A percentile compares a stretch with the other conserved stretches of the same genome.
Conservation (phyloP, 2,329 filamentous ascomycete genomes). For the Claviceps arundinis region DNA sequence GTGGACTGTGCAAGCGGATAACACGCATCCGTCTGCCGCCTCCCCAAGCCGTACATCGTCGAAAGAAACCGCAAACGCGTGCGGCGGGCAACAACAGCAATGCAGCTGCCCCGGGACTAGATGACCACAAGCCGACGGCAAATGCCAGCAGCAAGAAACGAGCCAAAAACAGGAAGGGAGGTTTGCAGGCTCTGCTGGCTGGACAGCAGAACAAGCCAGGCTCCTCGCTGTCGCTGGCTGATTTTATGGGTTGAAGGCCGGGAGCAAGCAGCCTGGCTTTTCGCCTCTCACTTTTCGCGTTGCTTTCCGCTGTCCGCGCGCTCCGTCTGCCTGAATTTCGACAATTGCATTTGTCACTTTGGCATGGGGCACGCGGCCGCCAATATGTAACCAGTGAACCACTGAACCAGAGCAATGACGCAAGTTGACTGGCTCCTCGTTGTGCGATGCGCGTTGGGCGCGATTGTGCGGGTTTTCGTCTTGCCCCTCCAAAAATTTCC, state of each 20-base stretch:
- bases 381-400: too few species aligned
- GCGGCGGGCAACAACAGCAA: slow-evolving; percentile 7
- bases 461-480: too few species aligned
- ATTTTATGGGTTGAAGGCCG: slow-evolving; percentile 29
- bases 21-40: slow-evolving; percentile 28
- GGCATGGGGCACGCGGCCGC: too few species aligned
- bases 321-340: too few species aligned
- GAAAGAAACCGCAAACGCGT: slow-evolving; percentile 8
- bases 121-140: slow-evolving; percentile 13
- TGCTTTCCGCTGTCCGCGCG: too few species aligned
- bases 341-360: too few species aligned
- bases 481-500: too few species aligned
- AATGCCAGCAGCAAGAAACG: slow-evolving; percentile 52
- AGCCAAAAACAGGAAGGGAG: slow-evolving; percentile 50
- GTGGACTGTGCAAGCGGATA: slow-evolving; percentile 29
- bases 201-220: slow-evolving; percentile 33
- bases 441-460: too few species aligned
- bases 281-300: too few species aligned
- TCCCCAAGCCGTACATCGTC: slow-evolving; percentile 19
- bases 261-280: too few species aligned
- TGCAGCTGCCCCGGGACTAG: background rate
- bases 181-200: slow-evolving; percentile 50
- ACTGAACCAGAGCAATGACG: too few species aligned
- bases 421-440: too few species aligned
- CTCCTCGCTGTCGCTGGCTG: slow-evolving; percentile 36